These are phyloP conservation scores for Kuraishia ogatae DNA, from an alignment of 805 yeast species.

Conservation along the genomic window DNA sequence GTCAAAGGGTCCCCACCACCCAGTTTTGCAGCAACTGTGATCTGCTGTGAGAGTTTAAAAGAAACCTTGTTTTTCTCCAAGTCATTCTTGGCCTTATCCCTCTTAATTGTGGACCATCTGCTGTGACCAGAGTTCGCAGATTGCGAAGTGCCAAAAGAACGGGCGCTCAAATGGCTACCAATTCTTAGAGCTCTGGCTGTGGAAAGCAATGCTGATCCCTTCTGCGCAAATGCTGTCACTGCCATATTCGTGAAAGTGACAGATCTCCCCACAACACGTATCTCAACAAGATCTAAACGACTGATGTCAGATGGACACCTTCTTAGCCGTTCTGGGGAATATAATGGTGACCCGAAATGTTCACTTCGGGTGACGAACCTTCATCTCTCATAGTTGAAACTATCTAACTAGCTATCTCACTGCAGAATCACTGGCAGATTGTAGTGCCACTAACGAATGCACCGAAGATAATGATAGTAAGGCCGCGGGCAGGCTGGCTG, in stretches of 20 bases:
- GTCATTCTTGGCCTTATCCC: conserved; percentile 90
- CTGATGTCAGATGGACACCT: no score
- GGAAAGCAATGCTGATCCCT: background rate
- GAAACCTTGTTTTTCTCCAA: conserved; percentile 63
- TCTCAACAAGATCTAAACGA: no score
- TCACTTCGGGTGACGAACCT: background rate
- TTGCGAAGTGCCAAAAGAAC: background rate
- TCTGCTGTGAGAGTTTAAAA: conserved; percentile 62
- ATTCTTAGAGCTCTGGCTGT: background rate
- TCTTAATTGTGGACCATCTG: conserved; percentile 93
- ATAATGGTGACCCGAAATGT: background rate
- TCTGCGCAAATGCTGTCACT: background rate
- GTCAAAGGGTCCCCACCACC: conserved; percentile 58
- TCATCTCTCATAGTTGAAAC: background rate
- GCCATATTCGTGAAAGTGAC: background rate
- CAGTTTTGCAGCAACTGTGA: conserved; percentile 67
- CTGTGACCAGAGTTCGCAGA: conserved; percentile 66
- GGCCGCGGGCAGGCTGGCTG: background rate
- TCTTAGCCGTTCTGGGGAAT: no score
- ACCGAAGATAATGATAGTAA: background rate
- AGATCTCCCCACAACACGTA: background rate
- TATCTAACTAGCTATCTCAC: background rate
- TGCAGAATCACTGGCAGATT: background rate
- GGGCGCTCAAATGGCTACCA: background rate
- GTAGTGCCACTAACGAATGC: background rate